Evolutionary conservation across 768 basidiomycete genomes (phyloP).

Genomic region (Gelatoporia subvermispora): DNA sequence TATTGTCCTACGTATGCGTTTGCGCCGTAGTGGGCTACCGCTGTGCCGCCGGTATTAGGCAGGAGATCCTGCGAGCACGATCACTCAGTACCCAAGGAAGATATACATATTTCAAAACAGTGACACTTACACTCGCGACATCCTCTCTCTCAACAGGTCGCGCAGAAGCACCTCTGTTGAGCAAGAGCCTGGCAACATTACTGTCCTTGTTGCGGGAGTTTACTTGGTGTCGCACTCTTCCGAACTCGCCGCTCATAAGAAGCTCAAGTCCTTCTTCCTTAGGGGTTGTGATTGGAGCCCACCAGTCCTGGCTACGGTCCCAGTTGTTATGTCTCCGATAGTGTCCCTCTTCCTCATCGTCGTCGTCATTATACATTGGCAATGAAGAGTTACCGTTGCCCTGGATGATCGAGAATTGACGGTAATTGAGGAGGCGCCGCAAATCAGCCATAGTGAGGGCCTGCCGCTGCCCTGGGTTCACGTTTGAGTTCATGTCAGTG

Average conservation of each 20-base stretch:
- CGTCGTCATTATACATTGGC: conserved; percentile 30
- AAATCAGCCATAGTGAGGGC: conserved; percentile 7
- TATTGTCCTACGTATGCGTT: conserved; percentile 87
- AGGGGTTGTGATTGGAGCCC: conserved; percentile 46
- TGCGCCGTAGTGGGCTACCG: conserved; percentile 64
- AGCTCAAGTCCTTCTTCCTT: conserved; percentile 60
- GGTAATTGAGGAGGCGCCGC: conserved; percentile 5
- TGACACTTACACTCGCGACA: conserved; percentile 45
- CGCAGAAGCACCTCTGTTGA: conserved; percentile 29
- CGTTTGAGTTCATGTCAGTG: not conserved
- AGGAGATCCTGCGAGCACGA: conserved; percentile 49
- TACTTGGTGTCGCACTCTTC: conserved; percentile 51
- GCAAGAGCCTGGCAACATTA: conserved; percentile 47
- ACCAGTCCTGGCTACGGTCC: conserved; percentile 29
- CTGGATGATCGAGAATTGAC: not conserved
- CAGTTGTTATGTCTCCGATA: conserved; percentile 17
- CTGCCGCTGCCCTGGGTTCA: not conserved
- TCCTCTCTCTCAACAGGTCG: conserved; percentile 44
- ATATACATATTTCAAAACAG: not conserved
- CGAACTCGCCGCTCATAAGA: conserved; percentile 77
- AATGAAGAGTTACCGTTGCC: not conserved
- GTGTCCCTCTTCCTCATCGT: conserved; percentile 29
- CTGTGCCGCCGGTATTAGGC: conserved; percentile 76
- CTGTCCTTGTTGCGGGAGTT: conserved; percentile 34
- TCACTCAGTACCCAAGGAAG: not conserved